Base-by-base conservation (phyloP, 2,329 filamentous ascomycete species). In the Penicillium psychrosexuale region DNA sequence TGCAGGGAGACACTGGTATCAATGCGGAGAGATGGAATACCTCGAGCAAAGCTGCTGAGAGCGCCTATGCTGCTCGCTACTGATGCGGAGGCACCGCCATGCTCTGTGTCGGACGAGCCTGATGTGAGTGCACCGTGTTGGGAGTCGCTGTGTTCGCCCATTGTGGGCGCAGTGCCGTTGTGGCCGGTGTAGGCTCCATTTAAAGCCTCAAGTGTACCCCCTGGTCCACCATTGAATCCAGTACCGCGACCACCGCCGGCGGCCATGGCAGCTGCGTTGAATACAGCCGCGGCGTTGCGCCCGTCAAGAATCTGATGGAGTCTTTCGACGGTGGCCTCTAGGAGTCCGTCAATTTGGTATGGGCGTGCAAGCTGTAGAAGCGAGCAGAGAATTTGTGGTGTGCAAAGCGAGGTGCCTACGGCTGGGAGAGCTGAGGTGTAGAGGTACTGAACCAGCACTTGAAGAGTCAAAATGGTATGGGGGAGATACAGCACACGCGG, bases 231-330 rank as follows among this genome's bases (percentile, higher is more conserved):
- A 36, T 81, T 76, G 66, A 84, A 90, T 50, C 88, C 86, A 28
- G 93, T 90, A 45, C 90, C 89, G 45, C 91, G 85, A 0, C 94
- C 94, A 27, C 94, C 92, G 11, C 94, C 94, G 1, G 94, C 94
- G 0, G 92, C 94, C 94, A 97, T 97, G 50, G 94, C 94, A 0
- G 93, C 94, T 0, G 94, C 94, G 62, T 99, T 99, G 79, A 99
- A 99, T 0, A 99, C 92, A 6, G 94, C 94, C 0, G 94, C 94
- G 0, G 94, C 93, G 63, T 97, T 99, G 44, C 93, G 84, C 45
- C 90, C 94, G 71, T 99, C 94, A 4, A 99, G 83, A 0, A 95
- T 84, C 30, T 89, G 83, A 67, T 99, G 94, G 0, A 99, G 80
- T 8, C 93, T 85, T 72, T 97, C 91, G 9, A 97, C 90, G 1